Percentiles rank a stretch among this genome's conserved stretches.
phyloP scores from a whole-genome alignment of 1,284 basidiomycete species.

The Inonotus obliquus region DNA sequence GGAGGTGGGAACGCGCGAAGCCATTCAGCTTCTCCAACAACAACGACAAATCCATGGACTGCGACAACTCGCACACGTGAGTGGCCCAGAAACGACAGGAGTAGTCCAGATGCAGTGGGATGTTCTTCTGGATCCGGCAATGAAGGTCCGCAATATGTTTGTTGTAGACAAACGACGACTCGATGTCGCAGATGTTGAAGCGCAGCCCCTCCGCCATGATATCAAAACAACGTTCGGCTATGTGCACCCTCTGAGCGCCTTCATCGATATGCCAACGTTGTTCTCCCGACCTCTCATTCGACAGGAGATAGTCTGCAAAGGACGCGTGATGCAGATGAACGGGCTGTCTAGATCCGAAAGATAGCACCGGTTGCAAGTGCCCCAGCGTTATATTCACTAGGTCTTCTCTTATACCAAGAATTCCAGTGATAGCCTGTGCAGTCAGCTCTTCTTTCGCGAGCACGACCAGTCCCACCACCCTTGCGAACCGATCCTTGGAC shows the following conservation, averaged over 20 bases:
- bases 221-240: not conserved
- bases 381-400: not conserved
- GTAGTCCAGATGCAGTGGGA: not conserved
- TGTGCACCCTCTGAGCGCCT: not conserved
- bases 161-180: not conserved
- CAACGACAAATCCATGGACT: not conserved
- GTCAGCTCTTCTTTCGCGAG: not conserved
- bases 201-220: not conserved
- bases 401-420: not conserved
- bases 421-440: not conserved
- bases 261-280: not conserved
- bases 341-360: not conserved
- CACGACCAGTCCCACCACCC: not conserved
- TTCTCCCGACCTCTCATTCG: not conserved
- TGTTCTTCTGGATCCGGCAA: not conserved
- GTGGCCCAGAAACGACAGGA: not conserved
- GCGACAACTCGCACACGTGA: not conserved
- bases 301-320: not conserved
- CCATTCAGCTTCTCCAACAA: not conserved
- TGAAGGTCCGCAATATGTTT: not conserved
- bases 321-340: not conserved
- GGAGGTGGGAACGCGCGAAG: constrained; percentile 21
- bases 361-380: not conserved
- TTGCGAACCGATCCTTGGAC: not conserved
- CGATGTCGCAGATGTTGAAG: constrained; percentile 11